Percentiles rank a stretch among this genome's conserved stretches.
These are phyloP conservation scores for Phtheirospermum japonicum DNA, from an alignment of 257 asterid species.

Conservation along the genomic window DNA sequence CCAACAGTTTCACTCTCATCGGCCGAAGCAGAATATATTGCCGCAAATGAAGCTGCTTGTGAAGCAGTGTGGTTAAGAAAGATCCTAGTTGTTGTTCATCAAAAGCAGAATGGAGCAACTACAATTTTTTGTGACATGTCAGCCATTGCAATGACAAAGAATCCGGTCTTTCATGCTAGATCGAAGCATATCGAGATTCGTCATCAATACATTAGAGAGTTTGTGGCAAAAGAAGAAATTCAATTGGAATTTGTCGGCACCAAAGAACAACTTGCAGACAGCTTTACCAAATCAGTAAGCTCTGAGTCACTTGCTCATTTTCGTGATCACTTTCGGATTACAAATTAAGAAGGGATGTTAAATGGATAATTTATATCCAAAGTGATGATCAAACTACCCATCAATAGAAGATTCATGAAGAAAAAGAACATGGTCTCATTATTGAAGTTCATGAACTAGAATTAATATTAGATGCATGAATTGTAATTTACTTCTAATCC, in stretches of 20 bases:
- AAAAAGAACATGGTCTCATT: too few species aligned
- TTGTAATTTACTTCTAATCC: too few species aligned
- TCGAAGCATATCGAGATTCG: neutral
- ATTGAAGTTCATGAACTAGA: too few species aligned
- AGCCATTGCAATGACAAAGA: neutral
- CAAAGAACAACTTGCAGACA: neutral
- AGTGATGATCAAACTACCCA: too few species aligned
- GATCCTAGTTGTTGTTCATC: neutral
- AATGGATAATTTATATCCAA: too few species aligned
- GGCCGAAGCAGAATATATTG: too few species aligned
- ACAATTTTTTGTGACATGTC: too few species aligned
- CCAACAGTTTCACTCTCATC: neutral
- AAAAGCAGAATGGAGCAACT: neutral
- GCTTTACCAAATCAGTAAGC: neutral
- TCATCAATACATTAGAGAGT: neutral
- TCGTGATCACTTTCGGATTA: neutral
- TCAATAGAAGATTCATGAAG: too few species aligned
- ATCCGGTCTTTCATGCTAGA: neutral
- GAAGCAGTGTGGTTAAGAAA: neutral
- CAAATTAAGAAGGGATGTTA: neutral
- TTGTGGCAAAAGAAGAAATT: neutral
- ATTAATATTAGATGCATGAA: too few species aligned
- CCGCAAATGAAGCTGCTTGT: neutral
- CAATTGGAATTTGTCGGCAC: neutral
- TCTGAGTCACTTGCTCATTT: neutral